Evolutionary conservation across 805 yeast genomes (phyloP).

Genomic region (Candida sonorensis): DNA sequence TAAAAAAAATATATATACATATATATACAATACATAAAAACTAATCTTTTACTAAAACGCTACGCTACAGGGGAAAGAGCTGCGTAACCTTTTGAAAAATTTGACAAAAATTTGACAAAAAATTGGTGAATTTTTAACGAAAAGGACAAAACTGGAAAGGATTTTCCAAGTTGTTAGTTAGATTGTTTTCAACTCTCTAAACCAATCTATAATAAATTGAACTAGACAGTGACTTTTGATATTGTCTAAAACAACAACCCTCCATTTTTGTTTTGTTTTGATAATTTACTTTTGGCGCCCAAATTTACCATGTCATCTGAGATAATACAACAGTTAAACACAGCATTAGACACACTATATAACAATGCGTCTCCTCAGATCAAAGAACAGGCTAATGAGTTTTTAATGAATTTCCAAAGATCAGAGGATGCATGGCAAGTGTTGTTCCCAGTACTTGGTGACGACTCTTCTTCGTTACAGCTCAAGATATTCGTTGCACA

Average conservation of each 20-base stretch:
- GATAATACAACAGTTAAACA: slow-evolving; percentile 25
- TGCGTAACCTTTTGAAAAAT: slow-evolving; percentile 1
- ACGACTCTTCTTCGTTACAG: slow-evolving; percentile 33
- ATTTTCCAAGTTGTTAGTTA: too few relatives aligned
- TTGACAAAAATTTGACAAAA: too few relatives aligned
- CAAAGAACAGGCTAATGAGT: slow-evolving; percentile 43
- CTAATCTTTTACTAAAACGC: too few relatives aligned
- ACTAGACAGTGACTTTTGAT: too few relatives aligned
- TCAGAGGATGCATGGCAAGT: slow-evolving; percentile 75
- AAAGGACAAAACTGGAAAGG: too few relatives aligned
- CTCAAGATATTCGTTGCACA: slow-evolving; percentile 83
- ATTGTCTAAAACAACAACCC: too few relatives aligned
- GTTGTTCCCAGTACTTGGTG: slow-evolving; percentile 47
- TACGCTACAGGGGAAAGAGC: neutral
- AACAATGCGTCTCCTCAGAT: slow-evolving; percentile 26
- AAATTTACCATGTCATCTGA: slow-evolving; percentile 1
- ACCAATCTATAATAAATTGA: too few relatives aligned
- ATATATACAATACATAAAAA: too few relatives aligned
- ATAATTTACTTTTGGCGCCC: too few relatives aligned
- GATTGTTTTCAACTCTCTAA: too few relatives aligned
- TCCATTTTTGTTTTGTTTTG: too few relatives aligned
- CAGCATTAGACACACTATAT: slow-evolving; percentile 42
- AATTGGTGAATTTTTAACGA: too few relatives aligned
- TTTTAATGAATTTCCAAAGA: slow-evolving; percentile 77
- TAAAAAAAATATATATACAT: neutral